Evolutionary conservation across 1,284 basidiomycete species (phyloP).

Genomic region (Tremellales sp.): DNA sequence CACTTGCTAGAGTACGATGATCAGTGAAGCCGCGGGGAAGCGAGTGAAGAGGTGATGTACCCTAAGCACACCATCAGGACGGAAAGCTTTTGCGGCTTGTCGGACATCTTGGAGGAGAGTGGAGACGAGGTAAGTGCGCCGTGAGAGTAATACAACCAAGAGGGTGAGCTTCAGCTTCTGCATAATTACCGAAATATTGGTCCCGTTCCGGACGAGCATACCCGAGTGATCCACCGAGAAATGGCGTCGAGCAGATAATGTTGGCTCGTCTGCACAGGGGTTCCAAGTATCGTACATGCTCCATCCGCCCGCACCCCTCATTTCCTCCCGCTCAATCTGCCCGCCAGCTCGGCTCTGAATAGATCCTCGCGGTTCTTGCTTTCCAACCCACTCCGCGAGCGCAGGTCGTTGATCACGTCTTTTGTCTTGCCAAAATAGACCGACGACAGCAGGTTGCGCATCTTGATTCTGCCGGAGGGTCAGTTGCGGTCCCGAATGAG

Average conservation of each 20-base stretch:
- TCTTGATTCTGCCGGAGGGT: constrained; percentile 65
- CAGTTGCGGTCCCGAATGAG: background rate
- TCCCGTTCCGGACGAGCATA: no score
- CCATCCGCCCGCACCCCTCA: background rate
- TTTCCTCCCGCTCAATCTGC: constrained; percentile 47
- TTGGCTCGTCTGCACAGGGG: no score
- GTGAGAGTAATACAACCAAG: no score
- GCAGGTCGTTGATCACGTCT: constrained; percentile 86
- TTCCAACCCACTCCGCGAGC: constrained; percentile 81
- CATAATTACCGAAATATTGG: no score
- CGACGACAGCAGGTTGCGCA: constrained; percentile 92
- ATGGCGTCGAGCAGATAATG: no score
- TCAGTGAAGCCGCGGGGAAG: background rate
- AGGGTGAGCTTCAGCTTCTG: no score
- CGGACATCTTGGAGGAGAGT: no score
- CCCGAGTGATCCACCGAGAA: no score
- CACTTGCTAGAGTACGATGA: constrained; percentile 29
- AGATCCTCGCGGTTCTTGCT: constrained; percentile 74
- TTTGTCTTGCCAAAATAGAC: constrained; percentile 98
- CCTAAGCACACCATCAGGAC: constrained; percentile 49
- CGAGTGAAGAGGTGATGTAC: constrained; percentile 12
- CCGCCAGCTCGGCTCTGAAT: constrained; percentile 89
- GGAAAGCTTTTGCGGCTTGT: constrained; percentile 23
- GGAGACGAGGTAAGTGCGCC: no score
- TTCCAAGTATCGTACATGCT: background rate